phyloP scores from a whole-genome alignment of 1,284 basidiomycete species.

The Termitomyces sp. region DNA sequence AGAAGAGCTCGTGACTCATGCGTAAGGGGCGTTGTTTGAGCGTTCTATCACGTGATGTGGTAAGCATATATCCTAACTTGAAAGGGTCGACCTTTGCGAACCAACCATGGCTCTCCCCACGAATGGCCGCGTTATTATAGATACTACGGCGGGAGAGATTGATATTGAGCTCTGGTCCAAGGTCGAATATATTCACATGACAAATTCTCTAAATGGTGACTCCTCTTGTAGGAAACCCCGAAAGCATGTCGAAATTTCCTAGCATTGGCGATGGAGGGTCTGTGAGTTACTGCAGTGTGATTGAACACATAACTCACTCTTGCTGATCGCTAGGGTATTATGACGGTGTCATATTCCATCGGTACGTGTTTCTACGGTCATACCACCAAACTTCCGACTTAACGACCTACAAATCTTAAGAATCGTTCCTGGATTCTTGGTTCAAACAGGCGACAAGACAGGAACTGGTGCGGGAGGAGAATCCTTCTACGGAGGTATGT shows the following conservation, averaged over 20 bases:
- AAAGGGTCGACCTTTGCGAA: neutral
- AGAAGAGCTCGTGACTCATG: too few species aligned
- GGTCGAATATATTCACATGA: constrained; percentile 32
- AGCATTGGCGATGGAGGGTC: constrained; percentile 86
- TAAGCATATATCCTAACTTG: too few species aligned
- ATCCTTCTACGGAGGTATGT: constrained; percentile 82
- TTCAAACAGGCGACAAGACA: constrained; percentile 94
- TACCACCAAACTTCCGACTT: constrained; percentile 5
- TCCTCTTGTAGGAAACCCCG: constrained; percentile 69
- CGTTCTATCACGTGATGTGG: too few species aligned
- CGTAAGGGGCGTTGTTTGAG: too few species aligned
- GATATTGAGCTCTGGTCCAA: constrained; percentile 96
- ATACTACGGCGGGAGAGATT: constrained; percentile 89
- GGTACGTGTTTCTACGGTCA: constrained; percentile 37
- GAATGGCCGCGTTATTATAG: constrained; percentile 80
- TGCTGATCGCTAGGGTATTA: constrained; percentile 72
- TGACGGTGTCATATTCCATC: constrained; percentile 91
- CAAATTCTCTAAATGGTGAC: neutral
- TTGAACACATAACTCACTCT: constrained; percentile 7
- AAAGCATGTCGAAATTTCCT: constrained; percentile 93
- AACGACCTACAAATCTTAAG: constrained; percentile 28
- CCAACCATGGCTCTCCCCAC: constrained; percentile 70
- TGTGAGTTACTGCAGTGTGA: constrained; percentile 26
- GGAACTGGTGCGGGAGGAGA: constrained; percentile 90
- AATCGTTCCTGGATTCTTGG: constrained; percentile 82